Evolutionary conservation across 1,139 yeast species (phyloP), one percentile per base, ranked within the genome.

Genomic region (Geotrichum phurueaensis): DNA sequence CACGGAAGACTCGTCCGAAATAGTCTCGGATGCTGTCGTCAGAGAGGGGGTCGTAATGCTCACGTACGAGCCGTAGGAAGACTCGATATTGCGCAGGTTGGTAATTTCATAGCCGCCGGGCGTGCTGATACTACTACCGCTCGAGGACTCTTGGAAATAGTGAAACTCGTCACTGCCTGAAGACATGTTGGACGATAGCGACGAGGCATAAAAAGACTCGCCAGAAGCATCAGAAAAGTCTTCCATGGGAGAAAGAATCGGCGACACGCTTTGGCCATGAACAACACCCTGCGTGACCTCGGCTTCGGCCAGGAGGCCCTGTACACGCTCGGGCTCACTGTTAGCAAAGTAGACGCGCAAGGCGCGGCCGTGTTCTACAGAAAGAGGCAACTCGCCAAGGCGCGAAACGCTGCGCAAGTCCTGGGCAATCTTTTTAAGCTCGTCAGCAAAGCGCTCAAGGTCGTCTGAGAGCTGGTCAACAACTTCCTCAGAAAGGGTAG

Each of bases 341-440:
- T 75, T 75, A 54, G 77, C 77, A 66, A 75, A 74, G 60, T 75
- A 76, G 7, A 75, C 70, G 36, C 77, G 69, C 18, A 75, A 55
- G 3, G 64, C 61, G 27, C 64, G 62, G 31, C 72, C 70, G 43
- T 62, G 63, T 60, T 71, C 75, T 18, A 74, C 62, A 0, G 76
- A 64, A 4, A 75, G 62, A 22, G 78, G 78, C 56, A 75, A 69
- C 67, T 74, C 77, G 15, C 78, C 78, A 2, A 74, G 68, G 15
- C 65, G 62, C 13, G 75, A 66, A 4, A 74, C 65, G 27, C 70
- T 67, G 54, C 65, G 63, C 23, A 75, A 60, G 56, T 75, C 76
- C 25, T 64, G 64, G 5, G 67, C 61, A 31, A 71, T 66, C 15
- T 63, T 60, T 56, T 66, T 65, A 51, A 74, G 60, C 27, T 68